These are phyloP conservation scores for Quercus agrifolia DNA, from an alignment of 306 rosid species.

Conservation along the genomic window DNA sequence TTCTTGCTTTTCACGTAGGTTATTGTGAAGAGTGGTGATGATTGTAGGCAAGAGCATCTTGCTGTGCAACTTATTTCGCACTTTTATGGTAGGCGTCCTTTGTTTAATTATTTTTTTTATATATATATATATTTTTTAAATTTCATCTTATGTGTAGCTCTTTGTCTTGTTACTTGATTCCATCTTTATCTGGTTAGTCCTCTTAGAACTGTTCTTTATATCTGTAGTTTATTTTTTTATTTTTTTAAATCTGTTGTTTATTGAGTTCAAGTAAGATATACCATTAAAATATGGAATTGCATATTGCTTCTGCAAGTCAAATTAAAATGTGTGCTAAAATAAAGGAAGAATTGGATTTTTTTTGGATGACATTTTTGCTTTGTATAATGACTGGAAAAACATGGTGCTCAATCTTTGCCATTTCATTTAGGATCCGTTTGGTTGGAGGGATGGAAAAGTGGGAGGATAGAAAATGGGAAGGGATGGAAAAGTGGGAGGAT, in stretches of 20 bases:
- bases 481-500: too few species aligned
- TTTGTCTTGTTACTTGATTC: not conserved
- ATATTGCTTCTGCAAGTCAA: not conserved
- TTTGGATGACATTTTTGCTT: not conserved
- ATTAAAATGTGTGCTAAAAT: not conserved
- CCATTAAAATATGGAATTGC: not conserved
- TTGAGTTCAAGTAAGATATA: slow-evolving; percentile 8
- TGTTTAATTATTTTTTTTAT: not conserved
- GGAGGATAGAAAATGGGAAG: too few species aligned
- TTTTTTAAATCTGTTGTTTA: not conserved
- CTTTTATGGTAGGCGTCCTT: slow-evolving; percentile 69
- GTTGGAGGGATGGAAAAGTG: too few species aligned
- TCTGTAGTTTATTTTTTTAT: slow-evolving; percentile 4
- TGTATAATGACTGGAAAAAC: not conserved
- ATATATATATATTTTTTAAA: too few species aligned
- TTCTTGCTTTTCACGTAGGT: slow-evolving; percentile 46
- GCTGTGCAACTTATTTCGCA: slow-evolving; percentile 99
- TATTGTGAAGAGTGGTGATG: slow-evolving; percentile 99
- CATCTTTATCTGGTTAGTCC: slow-evolving; percentile 1
- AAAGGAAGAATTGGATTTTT: not conserved
- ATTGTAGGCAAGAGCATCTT: slow-evolving; percentile 99
- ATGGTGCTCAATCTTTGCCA: not conserved
- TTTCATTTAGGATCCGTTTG: not conserved
- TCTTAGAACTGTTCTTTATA: not conserved
- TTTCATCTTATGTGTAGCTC: slow-evolving; percentile 6